A percentile compares a stretch with the other conserved stretches of the same genome.
Evolutionary conservation across 371 early-diverging fungal genomes (phyloP).

Genomic region (Polyrhizophydium stewartii): DNA sequence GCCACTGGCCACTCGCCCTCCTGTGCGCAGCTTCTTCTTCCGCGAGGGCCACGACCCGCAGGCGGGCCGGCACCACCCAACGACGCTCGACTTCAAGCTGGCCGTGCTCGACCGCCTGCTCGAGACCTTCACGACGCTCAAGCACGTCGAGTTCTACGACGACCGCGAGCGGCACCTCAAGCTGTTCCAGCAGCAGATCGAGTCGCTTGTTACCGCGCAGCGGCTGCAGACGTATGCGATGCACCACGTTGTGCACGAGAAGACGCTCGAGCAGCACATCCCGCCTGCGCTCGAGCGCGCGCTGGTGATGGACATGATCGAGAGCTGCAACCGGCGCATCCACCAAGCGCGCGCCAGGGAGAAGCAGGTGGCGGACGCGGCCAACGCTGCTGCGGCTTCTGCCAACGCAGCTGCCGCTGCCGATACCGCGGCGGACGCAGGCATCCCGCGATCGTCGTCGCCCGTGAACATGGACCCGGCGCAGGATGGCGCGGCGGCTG

Average conservation of each 20-base stretch:
- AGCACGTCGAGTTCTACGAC: conserved; percentile 33
- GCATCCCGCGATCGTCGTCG: too few relatives aligned
- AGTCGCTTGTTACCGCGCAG: background rate
- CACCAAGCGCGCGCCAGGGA: conserved; percentile 19
- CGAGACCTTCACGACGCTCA: conserved; percentile 22
- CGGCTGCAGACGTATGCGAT: conserved; percentile 14
- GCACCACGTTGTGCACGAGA: conserved; percentile 25
- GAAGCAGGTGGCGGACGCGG: conserved; percentile 4
- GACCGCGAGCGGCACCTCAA: conserved; percentile 39
- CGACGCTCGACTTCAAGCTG: conserved; percentile 44
- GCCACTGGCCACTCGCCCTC: too few relatives aligned
- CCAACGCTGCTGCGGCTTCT: background rate
- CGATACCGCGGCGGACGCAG: too few relatives aligned
- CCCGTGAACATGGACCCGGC: too few relatives aligned
- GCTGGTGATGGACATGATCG: conserved; percentile 37
- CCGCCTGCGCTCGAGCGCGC: conserved; percentile 23
- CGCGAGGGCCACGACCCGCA: conserved; percentile 25
- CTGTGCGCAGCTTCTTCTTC: conserved; percentile 21
- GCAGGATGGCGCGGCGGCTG: too few relatives aligned
- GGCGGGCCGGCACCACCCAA: conserved; percentile 10
- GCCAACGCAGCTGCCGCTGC: too few relatives aligned
- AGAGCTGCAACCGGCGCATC: conserved; percentile 30
- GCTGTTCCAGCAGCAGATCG: conserved; percentile 24
- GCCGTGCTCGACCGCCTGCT: conserved; percentile 32
- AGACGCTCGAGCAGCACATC: conserved; percentile 17